Evolutionary conservation across 805 yeast species (phyloP).

Genomic region (Spathaspora gorwiae): DNA sequence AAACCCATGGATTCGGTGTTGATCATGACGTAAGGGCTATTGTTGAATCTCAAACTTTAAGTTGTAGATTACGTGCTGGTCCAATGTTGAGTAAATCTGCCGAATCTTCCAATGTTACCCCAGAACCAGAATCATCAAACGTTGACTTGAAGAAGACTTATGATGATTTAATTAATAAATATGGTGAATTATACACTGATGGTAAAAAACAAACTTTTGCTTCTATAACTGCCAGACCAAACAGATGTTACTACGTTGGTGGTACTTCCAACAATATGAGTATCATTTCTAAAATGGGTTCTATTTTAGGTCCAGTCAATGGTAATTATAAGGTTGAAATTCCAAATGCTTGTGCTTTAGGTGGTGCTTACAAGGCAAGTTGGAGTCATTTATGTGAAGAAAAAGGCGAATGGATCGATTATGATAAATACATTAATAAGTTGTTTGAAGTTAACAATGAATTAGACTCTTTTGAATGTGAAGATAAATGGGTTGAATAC

Average conservation of each 20-base stretch:
- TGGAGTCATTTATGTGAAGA: conserved; percentile 53
- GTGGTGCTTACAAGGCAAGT: conserved; percentile 82
- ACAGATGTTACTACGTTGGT: conserved; percentile 76
- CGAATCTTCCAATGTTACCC: conserved; percentile 8
- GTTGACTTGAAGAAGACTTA: conserved; percentile 16
- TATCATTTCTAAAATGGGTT: conserved; percentile 64
- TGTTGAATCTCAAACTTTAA: conserved; percentile 81
- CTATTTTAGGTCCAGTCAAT: conserved; percentile 59
- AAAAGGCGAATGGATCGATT: conserved; percentile 36
- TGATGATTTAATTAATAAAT: conserved; percentile 23
- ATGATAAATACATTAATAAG: conserved; percentile 32
- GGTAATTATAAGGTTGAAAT: conserved; percentile 72
- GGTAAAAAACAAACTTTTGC: conserved; percentile 41
- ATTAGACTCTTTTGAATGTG: conserved; percentile 37
- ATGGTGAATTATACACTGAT: conserved; percentile 46
- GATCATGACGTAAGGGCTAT: conserved; percentile 70
- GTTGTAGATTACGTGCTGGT: conserved; percentile 75
- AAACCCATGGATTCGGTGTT: conserved; percentile 33
- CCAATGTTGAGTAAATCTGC: conserved; percentile 55
- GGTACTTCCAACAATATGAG: conserved; percentile 75
- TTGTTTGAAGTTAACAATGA: conserved; percentile 47
- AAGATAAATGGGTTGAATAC: conserved; percentile 45
- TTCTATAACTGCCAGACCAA: conserved; percentile 54
- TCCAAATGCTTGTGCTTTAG: conserved; percentile 87
- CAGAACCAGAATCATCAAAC: conserved; percentile 7